Base-by-base conservation (phyloP, 768 basidiomycete species). In the Solioccasus polychromus region DNA sequence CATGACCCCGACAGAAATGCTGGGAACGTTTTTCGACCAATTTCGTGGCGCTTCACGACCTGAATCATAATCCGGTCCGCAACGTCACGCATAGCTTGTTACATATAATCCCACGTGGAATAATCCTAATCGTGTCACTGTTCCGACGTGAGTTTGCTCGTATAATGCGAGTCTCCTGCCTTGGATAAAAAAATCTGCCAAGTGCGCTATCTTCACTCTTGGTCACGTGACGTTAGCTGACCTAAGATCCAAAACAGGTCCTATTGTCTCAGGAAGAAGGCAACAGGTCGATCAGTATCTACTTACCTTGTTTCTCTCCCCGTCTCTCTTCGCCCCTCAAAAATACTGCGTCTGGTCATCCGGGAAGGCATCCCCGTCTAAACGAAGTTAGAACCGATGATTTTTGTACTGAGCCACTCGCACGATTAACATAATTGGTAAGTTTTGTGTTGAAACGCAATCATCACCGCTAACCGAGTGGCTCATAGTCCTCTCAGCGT, bases 1-100 rank as follows among this genome's bases (percentile, higher is more conserved):
- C 15, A 63, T 61, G 54, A 62, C 54, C 10, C 57, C 60, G 14
- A 50, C 53, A 17, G 44, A 62, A 45, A 62, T 60, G 52, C 8
- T 57, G 10, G 50, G 48, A 8, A 54, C 40, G 9, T 36, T 60
- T 25, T 12, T 35, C 10, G 41, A 44, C 18, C 59, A 54, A 37
- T 30, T 46, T 4, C 50, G 54, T 23, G 39, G 40, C 14, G 25
- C 36, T 11, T 20, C 49, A 23, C 29, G 35, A 3, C 23, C 46
- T 43, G 35, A 24, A 23, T 41, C 49, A n/a, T 55, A 32, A 48
- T 20, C 28, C 39, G 20, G 20, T 25, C 28, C 31, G 12, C 31
- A 14, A 22, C 19, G 28, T 24, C 31, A 34, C 29, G 5, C 17
- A 18, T 47, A 45, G 37, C 43, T 47, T 48, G 35, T 35, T 39